These are phyloP conservation scores for Xylaria sp. DNA, from an alignment of 2,329 filamentous ascomycete genomes.

Conservation along the genomic window DNA sequence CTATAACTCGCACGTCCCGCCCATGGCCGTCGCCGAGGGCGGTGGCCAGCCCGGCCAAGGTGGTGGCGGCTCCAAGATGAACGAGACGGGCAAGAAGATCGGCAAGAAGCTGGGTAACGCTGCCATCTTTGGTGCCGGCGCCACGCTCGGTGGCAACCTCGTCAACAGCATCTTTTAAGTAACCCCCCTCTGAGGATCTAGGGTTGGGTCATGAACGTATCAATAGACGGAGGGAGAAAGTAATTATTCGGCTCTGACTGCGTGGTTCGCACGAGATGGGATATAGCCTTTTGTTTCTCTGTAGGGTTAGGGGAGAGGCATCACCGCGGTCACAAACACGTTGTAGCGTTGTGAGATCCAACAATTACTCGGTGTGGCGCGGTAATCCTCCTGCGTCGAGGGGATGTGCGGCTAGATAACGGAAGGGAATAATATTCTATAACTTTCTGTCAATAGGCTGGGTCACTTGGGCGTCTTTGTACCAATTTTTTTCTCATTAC, in stretches of 20 bases:
- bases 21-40: conserved; percentile 76
- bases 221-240: background rate
- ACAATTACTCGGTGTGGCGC: background rate
- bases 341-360: conserved; percentile 9
- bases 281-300: background rate
- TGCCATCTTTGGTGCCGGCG: conserved; percentile 92
- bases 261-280: background rate
- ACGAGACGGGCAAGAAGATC: conserved; percentile 89
- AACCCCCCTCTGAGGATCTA: background rate
- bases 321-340: background rate
- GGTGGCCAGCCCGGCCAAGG: conserved; percentile 50
- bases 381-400: background rate
- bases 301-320: background rate
- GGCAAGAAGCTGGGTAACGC: conserved; percentile 90
- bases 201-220: background rate
- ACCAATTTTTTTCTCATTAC: background rate
- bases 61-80: conserved; percentile 66
- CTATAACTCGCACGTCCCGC: conserved; percentile 77
- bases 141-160: conserved; percentile 88
- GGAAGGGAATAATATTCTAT: background rate
- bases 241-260: background rate
- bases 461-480: background rate
- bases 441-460: background rate
- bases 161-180: conserved; percentile 88
- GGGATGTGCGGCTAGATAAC: background rate